Conservation (phyloP, 1,284 basidiomycete species). For the Naganishia sp. region DNA sequence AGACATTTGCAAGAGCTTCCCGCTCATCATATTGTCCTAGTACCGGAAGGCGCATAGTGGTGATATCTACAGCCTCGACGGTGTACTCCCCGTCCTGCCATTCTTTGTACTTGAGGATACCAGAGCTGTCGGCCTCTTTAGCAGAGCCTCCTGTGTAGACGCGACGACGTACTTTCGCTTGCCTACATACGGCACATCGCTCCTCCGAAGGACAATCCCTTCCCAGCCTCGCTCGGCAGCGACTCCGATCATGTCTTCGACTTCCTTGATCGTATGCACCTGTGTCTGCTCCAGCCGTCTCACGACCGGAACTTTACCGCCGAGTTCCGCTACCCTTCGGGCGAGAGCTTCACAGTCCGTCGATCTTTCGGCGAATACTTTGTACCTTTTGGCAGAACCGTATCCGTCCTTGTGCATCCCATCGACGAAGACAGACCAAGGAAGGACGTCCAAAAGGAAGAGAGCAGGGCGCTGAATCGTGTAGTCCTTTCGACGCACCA, state of each 20-base stretch:
- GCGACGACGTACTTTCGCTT: constrained; percentile 41
- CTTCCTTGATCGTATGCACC: constrained; percentile 36
- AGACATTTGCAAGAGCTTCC: constrained; percentile 44
- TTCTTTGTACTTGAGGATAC: constrained; percentile 51
- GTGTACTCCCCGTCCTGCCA: constrained; percentile 51
- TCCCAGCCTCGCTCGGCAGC: constrained; percentile 50
- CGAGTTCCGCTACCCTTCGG: constrained; percentile 26
- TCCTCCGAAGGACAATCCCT: constrained; percentile 47
- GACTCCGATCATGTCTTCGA: constrained; percentile 43
- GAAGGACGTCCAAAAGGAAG: constrained; percentile 47
- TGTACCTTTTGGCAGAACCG: constrained; percentile 23
- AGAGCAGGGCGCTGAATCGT: constrained; percentile 41
- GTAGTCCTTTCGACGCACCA: constrained; percentile 37
- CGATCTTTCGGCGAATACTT: constrained; percentile 40
- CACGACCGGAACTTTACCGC: constrained; percentile 22
- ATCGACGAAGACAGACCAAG: constrained; percentile 40
- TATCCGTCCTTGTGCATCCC: constrained; percentile 7
- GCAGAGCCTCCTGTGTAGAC: too few relatives aligned
- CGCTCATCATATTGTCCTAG: constrained; percentile 44
- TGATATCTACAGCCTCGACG: constrained; percentile 40
- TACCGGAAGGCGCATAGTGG: constrained; percentile 42
- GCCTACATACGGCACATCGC: constrained; percentile 45
- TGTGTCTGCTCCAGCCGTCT: constrained; percentile 41
- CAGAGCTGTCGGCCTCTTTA: constrained; percentile 34
- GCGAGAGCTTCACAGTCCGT: constrained; percentile 36